These are phyloP conservation scores for Tulasnella sp. DNA, from an alignment of 768 basidiomycete species.

Conservation along the genomic window DNA sequence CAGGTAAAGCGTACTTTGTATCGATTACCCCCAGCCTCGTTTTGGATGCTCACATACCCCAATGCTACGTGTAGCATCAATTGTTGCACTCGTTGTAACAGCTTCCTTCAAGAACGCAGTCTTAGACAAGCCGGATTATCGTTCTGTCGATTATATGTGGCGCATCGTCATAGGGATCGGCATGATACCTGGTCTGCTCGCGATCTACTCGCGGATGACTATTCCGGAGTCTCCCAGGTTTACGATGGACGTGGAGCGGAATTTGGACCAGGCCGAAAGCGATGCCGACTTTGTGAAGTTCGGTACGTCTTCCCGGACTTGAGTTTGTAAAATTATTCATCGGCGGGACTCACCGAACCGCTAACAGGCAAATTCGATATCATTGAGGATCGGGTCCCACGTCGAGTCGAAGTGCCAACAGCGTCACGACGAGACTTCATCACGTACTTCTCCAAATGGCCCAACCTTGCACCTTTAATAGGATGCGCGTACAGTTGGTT, in stretches of 20 bases:
- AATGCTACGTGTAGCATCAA: neutral
- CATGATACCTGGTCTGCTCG: slow-evolving; percentile 17
- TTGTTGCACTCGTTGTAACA: slow-evolving; percentile 1
- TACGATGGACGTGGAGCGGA: slow-evolving; percentile 19
- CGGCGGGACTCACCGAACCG: neutral
- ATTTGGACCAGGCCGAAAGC: slow-evolving; percentile 15
- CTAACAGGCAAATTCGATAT: slow-evolving; percentile 20
- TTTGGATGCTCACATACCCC: neutral
- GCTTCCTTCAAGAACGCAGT: slow-evolving; percentile 1
- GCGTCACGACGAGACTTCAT: slow-evolving; percentile 17
- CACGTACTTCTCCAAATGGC: slow-evolving; percentile 17
- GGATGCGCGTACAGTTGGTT: slow-evolving; percentile 19
- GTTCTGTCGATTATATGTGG: slow-evolving; percentile 37
- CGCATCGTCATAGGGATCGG: slow-evolving; percentile 19
- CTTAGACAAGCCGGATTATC: slow-evolving; percentile 9
- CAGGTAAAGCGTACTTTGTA: neutral
- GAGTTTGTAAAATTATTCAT: neutral
- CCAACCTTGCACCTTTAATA: slow-evolving; percentile 18
- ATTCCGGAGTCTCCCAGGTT: slow-evolving; percentile 18
- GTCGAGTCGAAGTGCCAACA: slow-evolving; percentile 17
- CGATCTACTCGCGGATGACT: slow-evolving; percentile 26
- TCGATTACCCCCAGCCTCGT: too few relatives aligned
- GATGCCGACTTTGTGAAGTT: slow-evolving; percentile 14
- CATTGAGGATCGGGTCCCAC: slow-evolving; percentile 15
- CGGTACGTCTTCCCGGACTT: neutral